Conservation (phyloP, 2,329 filamentous ascomycete species). For the Diaporthe sp. region DNA sequence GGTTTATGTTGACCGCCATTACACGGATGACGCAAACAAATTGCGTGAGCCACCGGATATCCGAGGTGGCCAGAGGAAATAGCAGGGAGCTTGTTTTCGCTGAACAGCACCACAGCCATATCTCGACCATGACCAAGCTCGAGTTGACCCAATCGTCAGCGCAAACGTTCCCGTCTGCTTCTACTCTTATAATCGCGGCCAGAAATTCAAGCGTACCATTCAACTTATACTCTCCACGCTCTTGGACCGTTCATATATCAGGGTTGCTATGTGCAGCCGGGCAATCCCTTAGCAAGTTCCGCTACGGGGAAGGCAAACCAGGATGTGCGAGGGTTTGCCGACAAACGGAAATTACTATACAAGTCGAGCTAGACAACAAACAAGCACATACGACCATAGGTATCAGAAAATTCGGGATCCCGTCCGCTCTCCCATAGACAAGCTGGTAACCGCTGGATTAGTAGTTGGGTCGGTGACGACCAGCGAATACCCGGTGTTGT, state of each 20-base stretch:
- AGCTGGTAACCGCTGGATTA: background rate
- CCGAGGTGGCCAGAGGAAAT: constrained; percentile 16
- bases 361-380: background rate
- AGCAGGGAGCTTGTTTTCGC: background rate
- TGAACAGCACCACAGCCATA: constrained; percentile 47
- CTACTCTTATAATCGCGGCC: constrained; percentile 48
- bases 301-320: too few relatives aligned
- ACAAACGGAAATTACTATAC: background rate
- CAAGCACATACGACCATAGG: background rate
- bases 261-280: constrained; percentile 46
- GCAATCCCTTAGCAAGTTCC: too few relatives aligned
- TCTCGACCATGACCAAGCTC: constrained; percentile 47
- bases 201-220: constrained; percentile 46
- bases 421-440: background rate
- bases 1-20: too few relatives aligned
- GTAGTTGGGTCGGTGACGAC: background rate
- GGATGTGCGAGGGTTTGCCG: constrained; percentile 31
- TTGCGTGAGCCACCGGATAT: background rate
- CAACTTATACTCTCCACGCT: constrained; percentile 46
- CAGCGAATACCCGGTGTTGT: constrained; percentile 11
- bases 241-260: constrained; percentile 47
- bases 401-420: background rate
- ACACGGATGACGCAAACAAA: too few relatives aligned
- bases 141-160: constrained; percentile 49
- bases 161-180: constrained; percentile 52